These are phyloP conservation scores for Ceratocystis ficicola DNA, from an alignment of 2,329 filamentous ascomycete species.

Conservation along the genomic window DNA sequence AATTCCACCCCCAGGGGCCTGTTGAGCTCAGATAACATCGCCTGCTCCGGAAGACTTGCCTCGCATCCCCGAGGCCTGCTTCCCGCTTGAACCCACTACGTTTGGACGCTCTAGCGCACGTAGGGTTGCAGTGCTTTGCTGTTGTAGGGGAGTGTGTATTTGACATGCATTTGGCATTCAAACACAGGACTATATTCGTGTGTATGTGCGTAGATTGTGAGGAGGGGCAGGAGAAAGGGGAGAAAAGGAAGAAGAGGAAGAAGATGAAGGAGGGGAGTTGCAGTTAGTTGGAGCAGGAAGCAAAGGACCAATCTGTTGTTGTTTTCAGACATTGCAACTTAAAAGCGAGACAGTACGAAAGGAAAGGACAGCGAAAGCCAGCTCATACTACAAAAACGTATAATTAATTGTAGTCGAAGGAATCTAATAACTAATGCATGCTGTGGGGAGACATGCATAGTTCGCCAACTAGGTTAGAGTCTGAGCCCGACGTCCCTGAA, in stretches of 20 bases:
- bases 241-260: neutral
- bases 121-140: constrained; percentile 7
- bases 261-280: neutral
- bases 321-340: neutral
- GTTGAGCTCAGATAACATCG: constrained; percentile 5
- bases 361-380: neutral
- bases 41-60: constrained; percentile 1
- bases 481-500: constrained; percentile 4
- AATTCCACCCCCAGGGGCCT: constrained; percentile 5
- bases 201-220: neutral
- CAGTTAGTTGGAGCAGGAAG: neutral
- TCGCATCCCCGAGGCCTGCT: constrained; percentile 15
- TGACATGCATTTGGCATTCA: constrained; percentile 11
- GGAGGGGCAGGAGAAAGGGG: neutral
- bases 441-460: constrained; percentile 6
- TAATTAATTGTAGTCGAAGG: constrained; percentile 9
- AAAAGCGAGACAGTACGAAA: neutral
- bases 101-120: constrained; percentile 6
- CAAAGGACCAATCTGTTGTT: neutral
- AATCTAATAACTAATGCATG: neutral
- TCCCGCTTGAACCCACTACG: constrained; percentile 13
- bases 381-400: neutral
- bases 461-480: constrained; percentile 8
- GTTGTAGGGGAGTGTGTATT: constrained; percentile 9
- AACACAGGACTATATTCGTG: neutral